Evolutionary conservation across 495 filamentous ascomycete genomes (phyloP), one percentile per base, ranked within the genome.

Genomic region (Penicillium desertorum): DNA sequence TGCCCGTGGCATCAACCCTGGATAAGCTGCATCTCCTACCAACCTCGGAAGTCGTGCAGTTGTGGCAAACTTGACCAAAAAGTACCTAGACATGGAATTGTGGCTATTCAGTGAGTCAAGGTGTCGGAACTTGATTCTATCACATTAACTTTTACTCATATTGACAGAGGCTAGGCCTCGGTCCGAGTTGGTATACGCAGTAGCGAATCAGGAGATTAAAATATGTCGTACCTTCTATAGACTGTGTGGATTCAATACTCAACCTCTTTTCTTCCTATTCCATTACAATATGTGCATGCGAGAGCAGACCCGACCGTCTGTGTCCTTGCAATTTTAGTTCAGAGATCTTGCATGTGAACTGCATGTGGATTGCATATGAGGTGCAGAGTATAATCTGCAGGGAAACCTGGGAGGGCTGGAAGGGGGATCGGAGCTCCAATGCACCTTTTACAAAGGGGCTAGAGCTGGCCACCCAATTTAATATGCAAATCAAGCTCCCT

Each of bases 281-380:
- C n/a, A 25, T 29, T 50, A 41, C 23, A 25, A 25, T 25, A 5
- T 5, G 23, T 50, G 32, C 22, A 34, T 57, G 55, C 32, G 45
- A 50, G 56, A 52, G 23, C 39, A 55, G 51, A 55, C 53, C 53
- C 43, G 34, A 47, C 39, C 44, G 20, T 36, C 50, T 48, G 50
- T 48, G 43, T 50, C 61, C 65, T 65, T 61, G 53, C 56, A 17
- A 58, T 48, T 65, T 45, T 55, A 56, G 62, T 56, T 57, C 37
- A 43, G 51, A 56, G 59, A 67, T 67, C 65, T 65, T 61, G 62
- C 62, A 68, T 59, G 61, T 55, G 55, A 62, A 50, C 41, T 61
- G 62, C 62, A 68, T 59, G 61, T 55, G 55, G 60, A 50, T 36
- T 61, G 65, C 65, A 68, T 51, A 54, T 48, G 32, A 11, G 16